phyloP scores from a whole-genome alignment of 2,329 filamentous ascomycete genomes.

The Penicillium oxalicum region DNA sequence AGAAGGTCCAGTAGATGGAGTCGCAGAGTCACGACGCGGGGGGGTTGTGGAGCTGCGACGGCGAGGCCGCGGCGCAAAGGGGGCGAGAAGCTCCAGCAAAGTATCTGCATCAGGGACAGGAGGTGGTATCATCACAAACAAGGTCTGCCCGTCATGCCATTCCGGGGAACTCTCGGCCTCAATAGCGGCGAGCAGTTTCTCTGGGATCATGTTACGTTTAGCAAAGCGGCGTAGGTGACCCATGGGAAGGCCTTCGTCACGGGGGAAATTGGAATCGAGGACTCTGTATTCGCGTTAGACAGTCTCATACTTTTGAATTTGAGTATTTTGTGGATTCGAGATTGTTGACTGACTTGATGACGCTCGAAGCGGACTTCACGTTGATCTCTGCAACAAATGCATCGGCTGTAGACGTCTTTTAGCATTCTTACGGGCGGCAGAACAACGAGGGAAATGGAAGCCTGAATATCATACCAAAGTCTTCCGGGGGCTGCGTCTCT shows the following conservation, averaged over 20 bases:
- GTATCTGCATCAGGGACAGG: conserved; percentile 34
- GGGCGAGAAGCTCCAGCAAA: conserved; percentile 32
- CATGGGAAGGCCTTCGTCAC: conserved; percentile 27
- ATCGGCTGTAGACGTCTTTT: conserved; percentile 28
- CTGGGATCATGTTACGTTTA: conserved; percentile 32
- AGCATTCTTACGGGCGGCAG: background rate
- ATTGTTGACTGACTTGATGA: conserved; percentile 34
- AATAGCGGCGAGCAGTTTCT: conserved; percentile 21
- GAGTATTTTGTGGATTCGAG: background rate
- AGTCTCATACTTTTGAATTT: background rate
- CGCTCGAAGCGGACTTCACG: conserved; percentile 40
- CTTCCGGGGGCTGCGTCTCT: conserved; percentile 36
- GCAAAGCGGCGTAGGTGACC: conserved; percentile 40
- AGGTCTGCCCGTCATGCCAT: conserved; percentile 22
- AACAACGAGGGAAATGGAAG: background rate
- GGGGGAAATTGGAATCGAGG: conserved; percentile 34
- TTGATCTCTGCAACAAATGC: conserved; percentile 42
- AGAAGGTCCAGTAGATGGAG: background rate
- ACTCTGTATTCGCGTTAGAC: conserved; percentile 23
- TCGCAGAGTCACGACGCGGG: background rate
- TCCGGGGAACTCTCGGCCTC: conserved; percentile 13
- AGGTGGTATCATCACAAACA: conserved; percentile 39
- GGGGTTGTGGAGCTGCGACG: conserved; percentile 1
- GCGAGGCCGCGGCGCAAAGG: conserved; percentile 18
- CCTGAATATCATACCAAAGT: conserved; percentile 32